Evolutionary conservation across 1,139 yeast genomes (phyloP), one percentile per base, ranked within the genome.

Genomic region (Lodderomyces jiufengensis): DNA sequence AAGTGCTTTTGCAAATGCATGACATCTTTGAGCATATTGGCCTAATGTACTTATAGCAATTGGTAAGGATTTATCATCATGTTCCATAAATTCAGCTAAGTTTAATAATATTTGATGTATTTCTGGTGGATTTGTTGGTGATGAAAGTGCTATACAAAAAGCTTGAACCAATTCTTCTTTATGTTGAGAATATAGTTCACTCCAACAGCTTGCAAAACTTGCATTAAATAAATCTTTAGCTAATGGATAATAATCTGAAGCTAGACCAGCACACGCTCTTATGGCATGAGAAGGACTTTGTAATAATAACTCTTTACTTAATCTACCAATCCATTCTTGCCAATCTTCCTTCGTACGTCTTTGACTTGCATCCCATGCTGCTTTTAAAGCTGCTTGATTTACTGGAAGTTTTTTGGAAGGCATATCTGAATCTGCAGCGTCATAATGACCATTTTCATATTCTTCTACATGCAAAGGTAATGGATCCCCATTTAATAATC

Each of bases 141-240:
- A 83, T 1, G 90, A 84, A 43, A 92, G 68, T 0, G 97, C 98
- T 36, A 81, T 73, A 52, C 95, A 88, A 32, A 94, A 72, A 1
- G 95, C 77, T 48, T 84, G 84, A 1, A 90, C 88, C 29, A 94
- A 67, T 47, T 90, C 97, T 44, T 88, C 96, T 56, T 88, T 95
- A 50, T 87, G 84, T 44, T 84, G 92, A n/a, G 90, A 84, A 49
- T 86, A 87, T 16, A 94, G 67, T 49, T 90, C 97, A 41, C 83
- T 79, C 98, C 98, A 94, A 47, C 97, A 90, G 52, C 95, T 84
- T 23, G 94, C 90, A 68, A 94, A 94, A 53, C 95, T 85, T 20
- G 95, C 90, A 55, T 94, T 94, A 65, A 94, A 94, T 37, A 94
- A 63, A 44, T 90, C 97, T 46, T 83, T 82, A 0, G 97, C 96